These are phyloP conservation scores for Penicillium expansum DNA, from an alignment of 2,329 filamentous ascomycete species.

Conservation along the genomic window DNA sequence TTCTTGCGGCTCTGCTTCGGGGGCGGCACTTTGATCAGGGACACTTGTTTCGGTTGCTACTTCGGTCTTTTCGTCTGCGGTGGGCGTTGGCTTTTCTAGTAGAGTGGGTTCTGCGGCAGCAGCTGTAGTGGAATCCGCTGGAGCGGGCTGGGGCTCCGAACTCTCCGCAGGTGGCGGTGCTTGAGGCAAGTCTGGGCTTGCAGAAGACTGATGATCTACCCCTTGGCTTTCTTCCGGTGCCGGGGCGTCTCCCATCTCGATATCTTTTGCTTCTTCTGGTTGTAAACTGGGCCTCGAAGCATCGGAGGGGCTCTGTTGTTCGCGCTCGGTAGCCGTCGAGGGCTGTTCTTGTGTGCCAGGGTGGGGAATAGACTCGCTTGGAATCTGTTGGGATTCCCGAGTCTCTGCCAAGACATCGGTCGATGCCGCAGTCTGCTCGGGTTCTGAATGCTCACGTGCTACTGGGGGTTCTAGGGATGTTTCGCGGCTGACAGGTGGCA, in stretches of 20 bases:
- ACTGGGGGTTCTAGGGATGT: background rate
- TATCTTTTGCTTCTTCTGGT: constrained; percentile 6
- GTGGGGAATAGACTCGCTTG: background rate
- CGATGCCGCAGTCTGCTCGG: background rate
- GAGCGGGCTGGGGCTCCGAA: background rate
- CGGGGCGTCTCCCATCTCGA: constrained; percentile 7
- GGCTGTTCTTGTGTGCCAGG: background rate
- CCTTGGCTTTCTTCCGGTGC: background rate
- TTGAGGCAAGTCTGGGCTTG: background rate
- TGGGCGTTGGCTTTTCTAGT: background rate
- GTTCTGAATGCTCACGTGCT: background rate
- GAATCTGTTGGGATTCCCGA: background rate
- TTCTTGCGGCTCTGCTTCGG: background rate
- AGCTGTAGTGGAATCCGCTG: background rate
- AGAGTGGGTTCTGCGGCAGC: background rate
- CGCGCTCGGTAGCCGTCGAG: background rate
- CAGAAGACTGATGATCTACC: background rate
- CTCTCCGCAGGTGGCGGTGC: background rate
- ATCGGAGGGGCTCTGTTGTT: background rate
- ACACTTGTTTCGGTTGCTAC: background rate
- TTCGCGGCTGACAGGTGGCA: background rate
- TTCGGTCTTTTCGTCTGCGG: background rate
- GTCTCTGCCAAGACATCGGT: background rate
- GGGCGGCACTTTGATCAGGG: background rate
- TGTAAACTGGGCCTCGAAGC: background rate